A percentile compares a stretch with the other conserved stretches of the same genome.
phyloP scores from a whole-genome alignment of 2,329 filamentous ascomycete genomes.

The Ophiostoma tasmaniense region DNA sequence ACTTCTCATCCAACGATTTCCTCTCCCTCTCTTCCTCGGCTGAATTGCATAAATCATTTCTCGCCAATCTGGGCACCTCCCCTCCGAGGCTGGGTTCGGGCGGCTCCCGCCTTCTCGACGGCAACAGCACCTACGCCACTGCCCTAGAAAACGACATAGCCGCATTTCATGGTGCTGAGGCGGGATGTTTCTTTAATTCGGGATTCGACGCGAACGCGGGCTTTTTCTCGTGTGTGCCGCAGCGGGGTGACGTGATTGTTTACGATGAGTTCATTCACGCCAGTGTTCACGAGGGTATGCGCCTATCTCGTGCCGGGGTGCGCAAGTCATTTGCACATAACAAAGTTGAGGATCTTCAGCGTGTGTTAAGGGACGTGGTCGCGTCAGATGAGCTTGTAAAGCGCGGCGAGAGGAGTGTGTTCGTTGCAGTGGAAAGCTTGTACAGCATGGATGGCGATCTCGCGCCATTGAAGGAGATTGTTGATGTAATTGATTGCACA shows the following conservation, averaged over 20 bases:
- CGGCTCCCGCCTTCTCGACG: not conserved
- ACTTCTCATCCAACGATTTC: constrained; percentile 73
- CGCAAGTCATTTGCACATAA: constrained; percentile 37
- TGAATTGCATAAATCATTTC: constrained; percentile 38
- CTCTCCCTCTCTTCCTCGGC: constrained; percentile 56
- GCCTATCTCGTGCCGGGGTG: constrained; percentile 46
- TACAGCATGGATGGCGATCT: constrained; percentile 83
- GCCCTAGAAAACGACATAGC: constrained; percentile 40
- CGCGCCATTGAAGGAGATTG: constrained; percentile 53
- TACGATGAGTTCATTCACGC: constrained; percentile 73
- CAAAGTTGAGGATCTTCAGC: not conserved
- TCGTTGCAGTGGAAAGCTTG: constrained; percentile 60
- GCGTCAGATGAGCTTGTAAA: constrained; percentile 39
- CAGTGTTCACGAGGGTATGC: constrained; percentile 71
- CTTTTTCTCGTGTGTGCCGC: constrained; percentile 52
- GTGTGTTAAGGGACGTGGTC: not conserved
- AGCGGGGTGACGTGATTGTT: constrained; percentile 53
- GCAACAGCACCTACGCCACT: constrained; percentile 32
- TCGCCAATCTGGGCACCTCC: not conserved
- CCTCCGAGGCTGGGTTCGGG: not conserved
- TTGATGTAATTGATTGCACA: constrained; percentile 45
- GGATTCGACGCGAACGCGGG: constrained; percentile 60
- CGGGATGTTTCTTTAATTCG: constrained; percentile 47
- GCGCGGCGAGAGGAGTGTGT: constrained; percentile 43
- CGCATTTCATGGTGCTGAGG: constrained; percentile 36